Conservation (phyloP, 352 stramenopile species). For the Phytophthora rubi region DNA sequence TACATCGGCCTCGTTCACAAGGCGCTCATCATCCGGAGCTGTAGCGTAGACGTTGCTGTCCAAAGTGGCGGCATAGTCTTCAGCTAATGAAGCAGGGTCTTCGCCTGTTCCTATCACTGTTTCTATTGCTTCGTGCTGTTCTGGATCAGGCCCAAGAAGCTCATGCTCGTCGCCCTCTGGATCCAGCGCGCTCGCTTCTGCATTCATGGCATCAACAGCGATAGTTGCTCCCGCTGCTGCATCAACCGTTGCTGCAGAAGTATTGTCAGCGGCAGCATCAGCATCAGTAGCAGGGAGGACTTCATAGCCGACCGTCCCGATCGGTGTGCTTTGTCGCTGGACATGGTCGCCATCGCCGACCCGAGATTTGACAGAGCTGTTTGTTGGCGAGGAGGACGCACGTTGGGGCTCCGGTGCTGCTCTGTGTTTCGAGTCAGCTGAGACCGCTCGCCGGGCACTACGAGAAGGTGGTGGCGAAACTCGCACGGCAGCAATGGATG, state of each 20-base stretch:
- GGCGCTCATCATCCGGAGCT: constrained; percentile 13
- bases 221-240: neutral
- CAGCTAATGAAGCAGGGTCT: neutral
- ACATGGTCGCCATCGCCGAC: neutral
- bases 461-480: neutral
- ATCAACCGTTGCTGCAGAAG: neutral
- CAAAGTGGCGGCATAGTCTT: constrained; percentile 1
- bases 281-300: neutral
- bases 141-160: constrained; percentile 1
- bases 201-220: constrained; percentile 1
- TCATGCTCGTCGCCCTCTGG: constrained; percentile 6
- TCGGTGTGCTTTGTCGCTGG: neutral
- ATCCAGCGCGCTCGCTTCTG: neutral
- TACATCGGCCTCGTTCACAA: neutral
- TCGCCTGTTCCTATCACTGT: neutral
- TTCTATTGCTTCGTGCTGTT: constrained; percentile 7
- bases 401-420: constrained; percentile 1
- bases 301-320: neutral
- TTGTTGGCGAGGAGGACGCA: constrained; percentile 4
- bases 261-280: neutral
- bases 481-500: constrained; percentile 13
- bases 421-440: constrained; percentile 26
- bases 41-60: neutral
- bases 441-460: constrained; percentile 21
- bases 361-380: neutral